Evolutionary conservation across 148 eudicot genomes (phyloP), one percentile per base, ranked within the genome.

Genomic region (Silene uniflora): DNA sequence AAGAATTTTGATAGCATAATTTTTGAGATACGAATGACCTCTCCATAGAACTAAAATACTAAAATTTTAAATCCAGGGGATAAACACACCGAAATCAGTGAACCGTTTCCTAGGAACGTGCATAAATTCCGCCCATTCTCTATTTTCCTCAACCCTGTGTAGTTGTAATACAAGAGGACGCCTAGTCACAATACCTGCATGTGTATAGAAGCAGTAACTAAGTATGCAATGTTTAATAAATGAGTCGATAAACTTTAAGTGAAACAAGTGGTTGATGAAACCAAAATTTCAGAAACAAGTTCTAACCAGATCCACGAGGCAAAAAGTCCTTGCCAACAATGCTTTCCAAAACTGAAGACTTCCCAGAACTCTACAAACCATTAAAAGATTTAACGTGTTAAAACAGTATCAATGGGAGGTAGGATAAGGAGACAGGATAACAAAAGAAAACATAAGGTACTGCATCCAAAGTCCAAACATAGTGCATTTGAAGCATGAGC

Each of bases 111-210:
- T 84, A 11, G 98, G 94, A 71, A 87, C 87, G 73, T 95, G 99
- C 85, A 91, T 94, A 78, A 95, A 95, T 81, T 95, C 99, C 22
- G 88, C 99, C 93, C 95, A 95, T 79, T 95, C 99, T 83, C 90
- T 87, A 62, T 90, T 90, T 76, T 89, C 98, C 39, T 95, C 94
- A 72, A 95, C 84, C 87, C 89, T 87, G 81, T 95, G 97, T 77
- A 95, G 92, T 81, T 95, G 99, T 63, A 95, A 79, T 52, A 95
- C 99, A 85, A 95, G 99, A 76, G 99, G 99, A 60, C 98, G 98
- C 49, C 99, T 88, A 62, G 99, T 95, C 75, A 95, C 97, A 86
- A 95, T 95, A 72, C 99, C 99, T 95, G 85, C 59, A 82, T 27
- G 67, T 56, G 78, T 11, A 76, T 1, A 35, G 19, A 27, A 70